These are phyloP conservation scores for Adansonia digitata DNA, from an alignment of 345 rosid genomes.

Conservation along the genomic window DNA sequence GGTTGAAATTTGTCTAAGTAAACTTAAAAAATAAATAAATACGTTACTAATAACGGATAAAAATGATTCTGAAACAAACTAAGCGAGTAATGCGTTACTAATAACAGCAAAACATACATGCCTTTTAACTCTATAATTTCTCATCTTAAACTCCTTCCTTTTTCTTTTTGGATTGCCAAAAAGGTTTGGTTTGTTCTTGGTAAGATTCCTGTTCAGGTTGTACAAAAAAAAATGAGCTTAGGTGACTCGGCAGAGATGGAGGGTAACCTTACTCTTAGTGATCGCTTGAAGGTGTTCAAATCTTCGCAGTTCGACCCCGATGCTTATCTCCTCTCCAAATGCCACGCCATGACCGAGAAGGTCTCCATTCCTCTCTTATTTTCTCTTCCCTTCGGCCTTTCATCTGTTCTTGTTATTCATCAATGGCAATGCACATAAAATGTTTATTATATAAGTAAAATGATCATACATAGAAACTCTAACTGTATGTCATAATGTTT, in stretches of 20 bases:
- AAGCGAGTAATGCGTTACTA: slow-evolving; percentile 25
- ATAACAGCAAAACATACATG: not conserved
- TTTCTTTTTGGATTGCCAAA: too few relatives aligned
- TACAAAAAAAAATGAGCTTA: slow-evolving; percentile 32
- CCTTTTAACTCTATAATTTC: too few relatives aligned
- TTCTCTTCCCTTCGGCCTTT: not conserved
- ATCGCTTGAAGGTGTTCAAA: slow-evolving; percentile 76
- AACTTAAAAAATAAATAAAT: too few relatives aligned
- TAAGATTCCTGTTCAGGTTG: not conserved
- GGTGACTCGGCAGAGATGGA: slow-evolving; percentile 69
- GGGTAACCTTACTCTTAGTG: slow-evolving; percentile 56
- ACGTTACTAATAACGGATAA: not conserved
- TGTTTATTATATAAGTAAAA: not conserved
- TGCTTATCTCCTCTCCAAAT: slow-evolving; percentile 57
- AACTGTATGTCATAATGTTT: not conserved
- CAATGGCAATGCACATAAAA: not conserved
- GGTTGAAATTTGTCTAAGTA: too few relatives aligned
- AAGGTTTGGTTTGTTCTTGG: not conserved
- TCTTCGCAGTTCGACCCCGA: slow-evolving; percentile 66
- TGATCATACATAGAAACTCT: not conserved
- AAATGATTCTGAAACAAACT: slow-evolving; percentile 20
- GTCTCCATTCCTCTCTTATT: slow-evolving; percentile 22
- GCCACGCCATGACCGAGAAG: slow-evolving; percentile 82
- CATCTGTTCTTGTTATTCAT: not conserved
- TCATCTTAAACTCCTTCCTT: not conserved